A percentile compares a stretch with the other conserved stretches of the same genome.
Conservation (phyloP, 768 basidiomycete genomes). For the Pulveroboletus sp. region DNA sequence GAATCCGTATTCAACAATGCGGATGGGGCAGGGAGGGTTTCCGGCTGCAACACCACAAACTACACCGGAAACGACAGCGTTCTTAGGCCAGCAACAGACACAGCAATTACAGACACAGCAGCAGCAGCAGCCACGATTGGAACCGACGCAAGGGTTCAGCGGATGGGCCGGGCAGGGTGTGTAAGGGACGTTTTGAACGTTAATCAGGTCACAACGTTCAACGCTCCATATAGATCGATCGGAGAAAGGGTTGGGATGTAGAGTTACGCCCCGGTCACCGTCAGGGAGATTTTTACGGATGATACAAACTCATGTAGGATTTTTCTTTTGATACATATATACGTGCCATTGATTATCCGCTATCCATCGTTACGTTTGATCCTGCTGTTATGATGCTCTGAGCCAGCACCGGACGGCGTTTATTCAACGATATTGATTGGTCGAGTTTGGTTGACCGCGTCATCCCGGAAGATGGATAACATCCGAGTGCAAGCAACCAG, state of each 20-base stretch:
- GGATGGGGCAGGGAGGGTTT: conserved; percentile 13
- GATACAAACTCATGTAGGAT: not conserved
- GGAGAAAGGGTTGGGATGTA: not conserved
- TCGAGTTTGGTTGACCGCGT: not conserved
- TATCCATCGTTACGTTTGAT: not conserved
- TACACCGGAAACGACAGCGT: conserved; percentile 14
- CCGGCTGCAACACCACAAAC: conserved; percentile 28
- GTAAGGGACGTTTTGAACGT: conserved; percentile 16
- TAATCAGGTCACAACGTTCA: not conserved
- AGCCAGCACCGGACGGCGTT: not conserved
- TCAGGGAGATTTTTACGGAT: not conserved
- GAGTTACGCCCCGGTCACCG: not conserved
- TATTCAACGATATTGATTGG: not conserved
- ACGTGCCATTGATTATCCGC: not conserved
- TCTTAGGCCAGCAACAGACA: conserved; percentile 17
- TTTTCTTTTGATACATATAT: conserved; percentile 2
- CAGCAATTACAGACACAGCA: not conserved
- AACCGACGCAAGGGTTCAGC: conserved; percentile 9
- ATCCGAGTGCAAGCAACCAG: not conserved
- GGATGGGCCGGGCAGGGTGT: conserved; percentile 18
- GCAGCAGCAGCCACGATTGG: conserved; percentile 21
- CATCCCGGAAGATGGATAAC: not conserved
- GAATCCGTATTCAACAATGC: conserved; percentile 19
- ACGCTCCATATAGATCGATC: not conserved
- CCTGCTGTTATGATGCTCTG: not conserved